Conservation (phyloP, 495 filamentous ascomycete species). For the Podospora anserina region DNA sequence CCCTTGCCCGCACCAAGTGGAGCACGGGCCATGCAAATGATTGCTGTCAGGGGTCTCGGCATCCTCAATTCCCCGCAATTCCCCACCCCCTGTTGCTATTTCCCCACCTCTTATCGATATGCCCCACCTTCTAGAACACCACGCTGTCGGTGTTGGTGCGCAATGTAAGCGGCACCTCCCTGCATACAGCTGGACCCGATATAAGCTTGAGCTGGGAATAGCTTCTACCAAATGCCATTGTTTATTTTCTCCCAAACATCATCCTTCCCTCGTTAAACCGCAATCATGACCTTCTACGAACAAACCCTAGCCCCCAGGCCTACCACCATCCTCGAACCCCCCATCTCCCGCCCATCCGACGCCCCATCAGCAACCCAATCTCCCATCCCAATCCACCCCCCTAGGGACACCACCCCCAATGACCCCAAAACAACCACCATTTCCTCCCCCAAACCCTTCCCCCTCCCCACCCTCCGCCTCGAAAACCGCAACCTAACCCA, state of each 20-base stretch:
- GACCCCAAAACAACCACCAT: background rate
- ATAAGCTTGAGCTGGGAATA: background rate
- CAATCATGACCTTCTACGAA: conserved; percentile 12
- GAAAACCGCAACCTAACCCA: background rate
- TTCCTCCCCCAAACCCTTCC: background rate
- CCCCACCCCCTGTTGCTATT: background rate
- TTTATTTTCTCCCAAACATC: background rate
- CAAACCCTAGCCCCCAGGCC: background rate
- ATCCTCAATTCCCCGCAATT: background rate
- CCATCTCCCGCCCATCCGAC: background rate
- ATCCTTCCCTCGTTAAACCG: background rate
- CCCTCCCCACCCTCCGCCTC: background rate
- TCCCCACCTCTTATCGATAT: background rate
- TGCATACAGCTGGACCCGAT: background rate
- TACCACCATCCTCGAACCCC: background rate
- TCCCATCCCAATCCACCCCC: background rate
- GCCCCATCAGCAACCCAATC: background rate
- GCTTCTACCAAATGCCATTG: background rate
- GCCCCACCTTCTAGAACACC: background rate
- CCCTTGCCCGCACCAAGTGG: background rate
- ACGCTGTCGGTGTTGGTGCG: background rate
- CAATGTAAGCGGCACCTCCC: background rate
- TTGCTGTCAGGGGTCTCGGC: background rate
- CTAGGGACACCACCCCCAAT: background rate
- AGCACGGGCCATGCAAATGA: conserved; percentile 5